Conservation (phyloP, 2,329 filamentous ascomycete genomes). For the Penicillium olsonii region DNA sequence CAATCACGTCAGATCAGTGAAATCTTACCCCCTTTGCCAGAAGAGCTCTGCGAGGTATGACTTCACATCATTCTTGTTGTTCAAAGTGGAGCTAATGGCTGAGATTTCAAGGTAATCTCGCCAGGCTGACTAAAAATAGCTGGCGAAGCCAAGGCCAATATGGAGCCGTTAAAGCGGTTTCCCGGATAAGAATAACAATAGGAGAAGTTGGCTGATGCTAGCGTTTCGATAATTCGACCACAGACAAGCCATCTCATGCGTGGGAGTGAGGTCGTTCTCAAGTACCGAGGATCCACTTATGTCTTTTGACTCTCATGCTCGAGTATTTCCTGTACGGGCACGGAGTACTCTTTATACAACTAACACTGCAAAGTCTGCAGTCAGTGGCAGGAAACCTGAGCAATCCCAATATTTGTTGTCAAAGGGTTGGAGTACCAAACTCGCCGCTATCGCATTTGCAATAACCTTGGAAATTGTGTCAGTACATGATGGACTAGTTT, state of each 20-base stretch:
- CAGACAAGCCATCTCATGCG: neutral
- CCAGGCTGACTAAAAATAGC: conserved; percentile 9
- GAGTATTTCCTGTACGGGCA: neutral
- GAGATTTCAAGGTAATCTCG: neutral
- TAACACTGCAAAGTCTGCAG: too few relatives aligned
- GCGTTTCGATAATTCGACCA: neutral
- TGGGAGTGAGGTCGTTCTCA: neutral
- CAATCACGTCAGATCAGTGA: neutral
- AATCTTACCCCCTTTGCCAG: conserved; percentile 1
- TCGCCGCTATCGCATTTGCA: too few relatives aligned
- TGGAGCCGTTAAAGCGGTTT: neutral
- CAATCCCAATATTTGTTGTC: too few relatives aligned
- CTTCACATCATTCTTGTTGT: conserved; percentile 9
- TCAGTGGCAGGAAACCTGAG: too few relatives aligned
- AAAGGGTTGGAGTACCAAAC: too few relatives aligned
- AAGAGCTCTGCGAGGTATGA: neutral
- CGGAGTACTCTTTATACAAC: neutral
- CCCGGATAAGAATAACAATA: conserved; percentile 1
- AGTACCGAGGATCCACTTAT: neutral
- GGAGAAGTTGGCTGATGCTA: neutral
- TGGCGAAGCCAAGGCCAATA: conserved; percentile 1
- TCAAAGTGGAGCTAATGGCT: conserved; percentile 5
- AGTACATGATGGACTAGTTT: too few relatives aligned
- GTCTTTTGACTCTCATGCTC: neutral
- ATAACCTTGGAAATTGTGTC: too few relatives aligned